phyloP scores from a whole-genome alignment of 2,329 filamentous ascomycete genomes.

The Beauveria sp. region DNA sequence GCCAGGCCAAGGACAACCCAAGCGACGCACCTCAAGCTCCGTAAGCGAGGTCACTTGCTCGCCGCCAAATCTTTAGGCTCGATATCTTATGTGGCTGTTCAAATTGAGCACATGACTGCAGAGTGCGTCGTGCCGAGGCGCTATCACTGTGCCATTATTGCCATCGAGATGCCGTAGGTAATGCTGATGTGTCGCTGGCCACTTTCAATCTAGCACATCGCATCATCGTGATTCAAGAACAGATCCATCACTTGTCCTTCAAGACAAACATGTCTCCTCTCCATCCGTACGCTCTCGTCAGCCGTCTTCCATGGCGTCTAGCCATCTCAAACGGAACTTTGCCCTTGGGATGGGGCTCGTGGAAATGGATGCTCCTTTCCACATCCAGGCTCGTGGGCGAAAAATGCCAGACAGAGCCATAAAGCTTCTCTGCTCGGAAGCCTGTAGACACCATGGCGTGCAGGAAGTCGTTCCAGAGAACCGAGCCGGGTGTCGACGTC shows the following conservation, averaged over 20 bases:
- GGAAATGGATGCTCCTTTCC: conserved; percentile 47
- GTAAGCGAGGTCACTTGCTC: too few species aligned
- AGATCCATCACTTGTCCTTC: neutral
- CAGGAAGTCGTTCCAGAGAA: conserved; percentile 46
- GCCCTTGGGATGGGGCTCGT: conserved; percentile 48
- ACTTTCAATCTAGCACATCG: too few species aligned
- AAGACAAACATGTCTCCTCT: conserved; percentile 33
- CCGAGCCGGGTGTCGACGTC: conserved; percentile 35
- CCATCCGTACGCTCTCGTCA: conserved; percentile 46
- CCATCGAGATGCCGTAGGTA: too few species aligned
- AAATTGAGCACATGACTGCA: too few species aligned
- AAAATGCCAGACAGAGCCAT: conserved; percentile 56
- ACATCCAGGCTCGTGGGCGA: conserved; percentile 32
- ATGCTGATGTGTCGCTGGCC: too few species aligned
- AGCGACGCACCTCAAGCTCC: too few species aligned
- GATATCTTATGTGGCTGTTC: too few species aligned
- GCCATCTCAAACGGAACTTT: conserved; percentile 43
- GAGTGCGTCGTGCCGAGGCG: too few species aligned
- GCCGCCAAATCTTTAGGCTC: too few species aligned
- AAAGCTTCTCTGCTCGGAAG: conserved; percentile 47
- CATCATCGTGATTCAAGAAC: neutral
- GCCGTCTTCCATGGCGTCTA: conserved; percentile 38
- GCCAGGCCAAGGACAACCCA: too few species aligned
- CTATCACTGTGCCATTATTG: too few species aligned
- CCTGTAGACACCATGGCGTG: conserved; percentile 43